Conservation (phyloP, 345 rosid genomes). For the Populus deltoides region DNA sequence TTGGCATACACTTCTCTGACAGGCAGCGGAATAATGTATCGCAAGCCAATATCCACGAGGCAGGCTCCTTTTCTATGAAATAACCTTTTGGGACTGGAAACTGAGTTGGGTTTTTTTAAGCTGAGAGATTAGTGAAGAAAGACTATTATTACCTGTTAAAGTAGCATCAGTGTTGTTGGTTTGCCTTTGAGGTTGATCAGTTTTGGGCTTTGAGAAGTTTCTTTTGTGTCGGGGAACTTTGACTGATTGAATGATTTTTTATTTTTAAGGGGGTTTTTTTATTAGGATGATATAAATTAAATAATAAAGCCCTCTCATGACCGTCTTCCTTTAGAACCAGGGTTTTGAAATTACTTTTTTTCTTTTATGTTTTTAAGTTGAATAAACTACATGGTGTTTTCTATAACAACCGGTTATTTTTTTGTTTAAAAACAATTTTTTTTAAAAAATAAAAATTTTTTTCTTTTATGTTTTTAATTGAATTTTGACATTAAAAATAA, state of each 20-base stretch:
- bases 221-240: not conserved
- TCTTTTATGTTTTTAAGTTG: no score
- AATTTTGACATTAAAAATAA: no score
- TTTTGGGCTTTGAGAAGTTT: conserved; percentile 11
- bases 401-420: no score
- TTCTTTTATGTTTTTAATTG: no score
- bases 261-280: conserved; percentile 2
- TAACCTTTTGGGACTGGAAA: conserved; percentile 5
- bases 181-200: not conserved
- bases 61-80: conserved; percentile 51
- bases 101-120: not conserved
- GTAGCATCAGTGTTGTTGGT: conserved; percentile 9
- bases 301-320: conserved; percentile 58
- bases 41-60: conserved; percentile 48
- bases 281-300: no score
- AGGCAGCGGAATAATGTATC: conserved; percentile 65
- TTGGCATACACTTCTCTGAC: conserved; percentile 61
- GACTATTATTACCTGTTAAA: conserved; percentile 25
- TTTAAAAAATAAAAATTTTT: no score
- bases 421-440: no score
- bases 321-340: no score
- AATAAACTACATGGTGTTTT: not conserved
- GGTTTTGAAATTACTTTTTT: no score
- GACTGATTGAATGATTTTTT: conserved; percentile 3
- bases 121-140: conserved; percentile 4